These are phyloP conservation scores for Neoascochyta sp. DNA, from an alignment of 2,329 filamentous ascomycete genomes.

Conservation along the genomic window DNA sequence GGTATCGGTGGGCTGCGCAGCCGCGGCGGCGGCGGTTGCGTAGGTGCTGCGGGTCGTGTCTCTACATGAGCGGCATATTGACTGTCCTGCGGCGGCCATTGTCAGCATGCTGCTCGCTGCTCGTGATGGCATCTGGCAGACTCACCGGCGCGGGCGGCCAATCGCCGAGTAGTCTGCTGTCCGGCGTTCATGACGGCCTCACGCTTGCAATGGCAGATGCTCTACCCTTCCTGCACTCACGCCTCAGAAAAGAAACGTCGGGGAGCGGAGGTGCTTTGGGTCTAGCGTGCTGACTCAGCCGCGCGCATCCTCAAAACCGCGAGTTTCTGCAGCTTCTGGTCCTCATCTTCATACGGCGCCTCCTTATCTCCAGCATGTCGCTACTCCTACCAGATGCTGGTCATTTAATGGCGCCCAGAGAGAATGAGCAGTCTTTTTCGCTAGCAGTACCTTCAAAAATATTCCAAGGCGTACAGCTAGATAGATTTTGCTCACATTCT, in stretches of 20 bases:
- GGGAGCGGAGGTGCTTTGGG: constrained; percentile 29
- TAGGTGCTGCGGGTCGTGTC: constrained; percentile 37
- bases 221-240: constrained; percentile 11
- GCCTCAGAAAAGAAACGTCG: constrained; percentile 28
- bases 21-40: constrained; percentile 35
- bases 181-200: constrained; percentile 44
- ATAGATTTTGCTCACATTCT: constrained; percentile 87
- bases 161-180: constrained; percentile 44
- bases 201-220: constrained; percentile 10
- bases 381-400: constrained; percentile 63
- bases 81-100: constrained; percentile 32
- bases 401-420: constrained; percentile 91
- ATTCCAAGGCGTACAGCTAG: constrained; percentile 83
- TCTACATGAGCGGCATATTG: constrained; percentile 47
- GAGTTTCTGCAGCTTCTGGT: constrained; percentile 12
- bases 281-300: constrained; percentile 23
- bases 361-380: constrained; percentile 84
- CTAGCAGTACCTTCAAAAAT: constrained; percentile 84
- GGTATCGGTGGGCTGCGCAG: constrained; percentile 35
- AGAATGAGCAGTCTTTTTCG: constrained; percentile 84
- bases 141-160: constrained; percentile 42
- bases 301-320: constrained; percentile 13
- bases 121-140: constrained; percentile 6
- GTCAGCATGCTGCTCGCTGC: constrained; percentile 17
- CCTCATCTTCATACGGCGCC: constrained; percentile 57